Evolutionary conservation across 495 filamentous ascomycete species (phyloP).

Genomic region (Cercophora sp.): DNA sequence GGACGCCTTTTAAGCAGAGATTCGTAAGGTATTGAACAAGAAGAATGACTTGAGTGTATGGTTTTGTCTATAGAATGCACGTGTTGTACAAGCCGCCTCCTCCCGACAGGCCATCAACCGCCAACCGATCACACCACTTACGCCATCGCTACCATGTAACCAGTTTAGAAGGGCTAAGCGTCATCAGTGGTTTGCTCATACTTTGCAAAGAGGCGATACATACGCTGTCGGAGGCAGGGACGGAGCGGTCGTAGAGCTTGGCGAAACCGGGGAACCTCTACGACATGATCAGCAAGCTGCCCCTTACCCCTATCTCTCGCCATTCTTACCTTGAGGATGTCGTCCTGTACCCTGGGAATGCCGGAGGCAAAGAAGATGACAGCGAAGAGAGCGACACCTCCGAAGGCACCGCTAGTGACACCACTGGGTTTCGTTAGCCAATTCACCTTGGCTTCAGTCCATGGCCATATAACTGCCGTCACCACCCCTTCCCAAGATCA

Average conservation of each 20-base stretch:
- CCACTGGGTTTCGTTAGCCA: slow-evolving; percentile 31
- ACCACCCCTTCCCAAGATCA: no score
- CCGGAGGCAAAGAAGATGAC: slow-evolving; percentile 59
- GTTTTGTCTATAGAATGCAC: no score
- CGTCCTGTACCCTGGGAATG: slow-evolving; percentile 50
- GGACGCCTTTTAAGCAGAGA: no score
- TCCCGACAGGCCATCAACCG: no score
- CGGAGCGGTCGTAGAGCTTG: slow-evolving; percentile 43
- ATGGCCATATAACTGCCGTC: neutral
- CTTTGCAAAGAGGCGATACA: no score
- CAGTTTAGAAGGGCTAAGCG: slow-evolving; percentile 44
- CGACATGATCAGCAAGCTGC: no score
- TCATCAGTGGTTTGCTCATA: no score
- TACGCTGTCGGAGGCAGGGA: slow-evolving; percentile 57
- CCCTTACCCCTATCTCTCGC: no score
- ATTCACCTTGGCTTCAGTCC: neutral
- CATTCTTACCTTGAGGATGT: slow-evolving; percentile 52
- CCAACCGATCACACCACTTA: slow-evolving; percentile 4
- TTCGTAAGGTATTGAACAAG: no score
- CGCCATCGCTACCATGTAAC: no score
- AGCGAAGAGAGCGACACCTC: slow-evolving; percentile 51
- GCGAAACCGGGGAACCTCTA: slow-evolving; percentile 51
- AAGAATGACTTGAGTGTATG: no score
- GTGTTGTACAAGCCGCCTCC: no score
- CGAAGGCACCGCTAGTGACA: slow-evolving; percentile 45